Evolutionary conservation across 129 eudicot species (phyloP).

Genomic region (Arctium minus): DNA sequence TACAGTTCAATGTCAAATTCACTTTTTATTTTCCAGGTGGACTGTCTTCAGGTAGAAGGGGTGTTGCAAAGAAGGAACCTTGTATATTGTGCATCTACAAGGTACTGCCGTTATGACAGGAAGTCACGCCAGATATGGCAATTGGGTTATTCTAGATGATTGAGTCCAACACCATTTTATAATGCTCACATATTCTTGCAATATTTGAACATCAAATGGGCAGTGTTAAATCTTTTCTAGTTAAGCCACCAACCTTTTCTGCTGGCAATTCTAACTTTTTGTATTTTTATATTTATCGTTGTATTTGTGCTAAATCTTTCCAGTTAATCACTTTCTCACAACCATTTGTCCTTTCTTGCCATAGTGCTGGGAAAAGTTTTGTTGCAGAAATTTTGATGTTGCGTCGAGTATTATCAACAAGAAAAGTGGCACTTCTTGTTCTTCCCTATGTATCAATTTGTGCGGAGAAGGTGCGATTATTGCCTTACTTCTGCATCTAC

Average conservation of each 20-base stretch:
- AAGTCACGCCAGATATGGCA: background rate
- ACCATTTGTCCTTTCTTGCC: constrained; percentile 9
- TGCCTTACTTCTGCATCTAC: background rate
- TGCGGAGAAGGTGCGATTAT: constrained; percentile 69
- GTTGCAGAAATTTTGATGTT: constrained; percentile 96
- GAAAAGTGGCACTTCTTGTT: constrained; percentile 92
- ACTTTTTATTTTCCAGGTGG: constrained; percentile 56
- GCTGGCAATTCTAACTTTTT: background rate
- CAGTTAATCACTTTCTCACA: constrained; percentile 8
- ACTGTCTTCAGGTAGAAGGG: constrained; percentile 95
- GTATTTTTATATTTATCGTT: background rate
- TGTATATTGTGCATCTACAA: constrained; percentile 98
- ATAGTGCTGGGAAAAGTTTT: constrained; percentile 98
- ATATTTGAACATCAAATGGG: constrained; percentile 5
- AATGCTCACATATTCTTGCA: background rate
- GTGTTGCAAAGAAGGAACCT: constrained; percentile 85
- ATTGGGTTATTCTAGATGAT: background rate
- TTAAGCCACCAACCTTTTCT: background rate
- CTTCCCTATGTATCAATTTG: constrained; percentile 97
- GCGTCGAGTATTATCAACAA: constrained; percentile 68
- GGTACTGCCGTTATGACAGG: constrained; percentile 36
- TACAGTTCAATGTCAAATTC: background rate
- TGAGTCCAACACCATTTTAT: background rate
- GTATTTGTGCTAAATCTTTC: constrained; percentile 1
- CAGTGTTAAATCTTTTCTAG: background rate